These are phyloP conservation scores for Schizochytrium sp. DNA, from an alignment of 108 stramenopile genomes.

Conservation along the genomic window DNA sequence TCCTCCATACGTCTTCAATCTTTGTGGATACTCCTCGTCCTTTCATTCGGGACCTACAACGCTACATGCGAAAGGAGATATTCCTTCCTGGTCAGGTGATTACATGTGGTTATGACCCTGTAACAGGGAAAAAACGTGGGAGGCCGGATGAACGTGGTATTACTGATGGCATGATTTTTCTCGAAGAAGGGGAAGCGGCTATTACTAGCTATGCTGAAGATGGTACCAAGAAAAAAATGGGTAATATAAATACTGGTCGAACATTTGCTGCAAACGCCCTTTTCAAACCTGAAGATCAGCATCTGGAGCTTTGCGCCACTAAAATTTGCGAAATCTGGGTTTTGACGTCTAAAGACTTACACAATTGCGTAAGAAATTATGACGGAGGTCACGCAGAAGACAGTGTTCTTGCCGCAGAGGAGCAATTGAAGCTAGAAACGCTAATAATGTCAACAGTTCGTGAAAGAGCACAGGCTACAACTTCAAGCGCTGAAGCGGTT, in stretches of 20 bases:
- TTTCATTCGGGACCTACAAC: conserved; percentile 3
- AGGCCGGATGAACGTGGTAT: neutral
- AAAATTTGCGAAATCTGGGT: conserved; percentile 42
- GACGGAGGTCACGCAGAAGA: neutral
- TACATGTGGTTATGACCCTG: conserved; percentile 1
- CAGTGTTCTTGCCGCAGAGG: neutral
- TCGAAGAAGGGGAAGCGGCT: conserved; percentile 3
- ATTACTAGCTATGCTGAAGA: neutral
- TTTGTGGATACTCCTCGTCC: neutral
- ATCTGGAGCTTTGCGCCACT: conserved; percentile 25
- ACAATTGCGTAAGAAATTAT: neutral
- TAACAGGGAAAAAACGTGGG: neutral
- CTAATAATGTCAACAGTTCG: neutral
- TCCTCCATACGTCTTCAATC: neutral
- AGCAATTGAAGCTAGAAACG: neutral
- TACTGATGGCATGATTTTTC: conserved; percentile 25
- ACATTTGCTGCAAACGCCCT: neutral
- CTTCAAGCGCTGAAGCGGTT: neutral
- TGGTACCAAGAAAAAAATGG: neutral
- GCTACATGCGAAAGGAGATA: neutral
- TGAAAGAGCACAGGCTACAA: neutral
- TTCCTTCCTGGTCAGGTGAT: conserved; percentile 11
- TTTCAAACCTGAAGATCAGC: conserved; percentile 2
- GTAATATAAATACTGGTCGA: neutral
- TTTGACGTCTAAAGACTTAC: neutral